Evolutionary conservation across 169 alveolate genomes (phyloP).

Genomic region (Amoebophrya sp.): DNA sequence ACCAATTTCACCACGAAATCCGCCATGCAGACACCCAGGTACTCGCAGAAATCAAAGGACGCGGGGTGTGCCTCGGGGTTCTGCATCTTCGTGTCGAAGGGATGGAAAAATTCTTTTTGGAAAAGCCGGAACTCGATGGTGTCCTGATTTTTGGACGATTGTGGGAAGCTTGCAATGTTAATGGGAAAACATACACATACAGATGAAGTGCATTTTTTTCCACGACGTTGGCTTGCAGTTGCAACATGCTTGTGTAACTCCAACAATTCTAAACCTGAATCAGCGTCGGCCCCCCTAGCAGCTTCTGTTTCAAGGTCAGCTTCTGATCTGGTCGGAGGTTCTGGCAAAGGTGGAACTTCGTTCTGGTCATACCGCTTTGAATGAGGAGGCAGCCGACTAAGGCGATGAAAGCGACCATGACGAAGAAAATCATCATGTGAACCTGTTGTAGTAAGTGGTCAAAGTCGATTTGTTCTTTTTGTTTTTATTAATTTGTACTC

Average conservation of each 20-base stretch:
- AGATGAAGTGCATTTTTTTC: too few relatives aligned
- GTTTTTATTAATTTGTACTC: too few relatives aligned
- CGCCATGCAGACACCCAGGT: neutral
- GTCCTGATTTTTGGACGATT: too few relatives aligned
- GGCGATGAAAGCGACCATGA: neutral
- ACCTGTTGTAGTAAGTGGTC: neutral
- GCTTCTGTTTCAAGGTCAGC: neutral
- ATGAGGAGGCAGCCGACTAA: neutral
- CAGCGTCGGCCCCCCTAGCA: neutral
- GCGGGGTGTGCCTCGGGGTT: neutral
- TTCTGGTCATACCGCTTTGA: neutral
- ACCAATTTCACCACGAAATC: neutral
- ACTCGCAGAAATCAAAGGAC: neutral
- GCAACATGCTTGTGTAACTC: too few relatives aligned
- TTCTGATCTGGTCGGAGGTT: neutral
- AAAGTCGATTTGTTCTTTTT: too few relatives aligned
- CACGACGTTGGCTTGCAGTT: too few relatives aligned
- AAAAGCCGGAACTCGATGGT: neutral
- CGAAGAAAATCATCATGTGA: slow-evolving; percentile 12
- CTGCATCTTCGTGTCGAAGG: neutral
- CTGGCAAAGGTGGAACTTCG: neutral
- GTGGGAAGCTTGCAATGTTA: too few relatives aligned
- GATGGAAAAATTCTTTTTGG: neutral
- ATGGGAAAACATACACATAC: too few relatives aligned
- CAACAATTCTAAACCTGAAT: too few relatives aligned